Percentiles rank a stretch among this genome's conserved stretches.
Conservation (phyloP, 176 grass and related monocot genomes). For the Oropetium thomaeum region DNA sequence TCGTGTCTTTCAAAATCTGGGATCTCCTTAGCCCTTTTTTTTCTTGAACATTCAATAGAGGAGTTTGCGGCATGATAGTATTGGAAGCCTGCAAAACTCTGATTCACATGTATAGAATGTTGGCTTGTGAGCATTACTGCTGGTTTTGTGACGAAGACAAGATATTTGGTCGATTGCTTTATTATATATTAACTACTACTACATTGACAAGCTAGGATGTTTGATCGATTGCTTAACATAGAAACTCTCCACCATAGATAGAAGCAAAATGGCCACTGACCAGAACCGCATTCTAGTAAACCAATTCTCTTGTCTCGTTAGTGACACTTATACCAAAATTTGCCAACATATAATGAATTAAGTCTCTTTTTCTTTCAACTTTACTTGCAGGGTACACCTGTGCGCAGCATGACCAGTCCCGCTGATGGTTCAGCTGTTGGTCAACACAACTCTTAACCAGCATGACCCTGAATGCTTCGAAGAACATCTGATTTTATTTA, state of each 20-base stretch:
- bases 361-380: background rate
- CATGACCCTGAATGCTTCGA: background rate
- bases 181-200: background rate
- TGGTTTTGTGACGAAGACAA: background rate
- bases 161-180: background rate
- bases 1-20: background rate
- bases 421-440: background rate
- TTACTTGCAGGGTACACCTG: conserved; percentile 38
- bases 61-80: background rate
- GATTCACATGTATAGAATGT: background rate
- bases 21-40: background rate
- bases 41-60: background rate
- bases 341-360: background rate
- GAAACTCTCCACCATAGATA: background rate
- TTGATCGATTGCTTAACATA: background rate
- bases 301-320: background rate
- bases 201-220: background rate
- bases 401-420: background rate
- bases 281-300: background rate
- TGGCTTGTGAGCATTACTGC: background rate
- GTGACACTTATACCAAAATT: too few relatives aligned
- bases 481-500: background rate
- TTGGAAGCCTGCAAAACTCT: background rate
- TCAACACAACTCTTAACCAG: background rate
- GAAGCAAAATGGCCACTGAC: background rate